phyloP scores from a whole-genome alignment of 306 rosid species.

The Hippophae rhamnoides region DNA sequence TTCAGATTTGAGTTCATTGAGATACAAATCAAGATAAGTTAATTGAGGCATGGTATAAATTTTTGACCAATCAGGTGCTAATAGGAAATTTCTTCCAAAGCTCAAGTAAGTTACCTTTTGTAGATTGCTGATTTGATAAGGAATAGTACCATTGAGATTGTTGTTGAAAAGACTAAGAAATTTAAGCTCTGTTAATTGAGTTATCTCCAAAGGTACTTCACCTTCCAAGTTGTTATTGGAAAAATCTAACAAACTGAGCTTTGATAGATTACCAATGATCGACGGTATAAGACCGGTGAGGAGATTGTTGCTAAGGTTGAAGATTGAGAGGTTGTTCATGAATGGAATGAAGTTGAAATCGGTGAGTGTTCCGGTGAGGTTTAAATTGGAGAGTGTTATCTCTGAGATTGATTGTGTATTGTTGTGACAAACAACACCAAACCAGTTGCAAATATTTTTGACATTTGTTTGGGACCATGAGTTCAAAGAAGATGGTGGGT shows the following conservation, averaged over 20 bases:
- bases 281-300: constrained; percentile 43
- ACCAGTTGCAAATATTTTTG: constrained; percentile 49
- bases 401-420: constrained; percentile 19
- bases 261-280: constrained; percentile 37
- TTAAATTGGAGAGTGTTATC: constrained; percentile 27
- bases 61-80: constrained; percentile 33
- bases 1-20: constrained; percentile 17
- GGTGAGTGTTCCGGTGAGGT: constrained; percentile 29
- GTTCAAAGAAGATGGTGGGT: constrained; percentile 18
- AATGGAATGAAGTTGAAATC: constrained; percentile 32
- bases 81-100: constrained; percentile 35
- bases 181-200: constrained; percentile 34
- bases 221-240: constrained; percentile 24
- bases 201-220: constrained; percentile 37
- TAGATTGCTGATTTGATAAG: constrained; percentile 46
- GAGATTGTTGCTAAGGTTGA: constrained; percentile 35
- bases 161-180: constrained; percentile 29
- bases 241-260: constrained; percentile 39
- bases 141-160: constrained; percentile 32
- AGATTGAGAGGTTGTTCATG: constrained; percentile 28
- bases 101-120: constrained; percentile 43
- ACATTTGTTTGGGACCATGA: constrained; percentile 50
- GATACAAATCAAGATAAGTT: constrained; percentile 25
- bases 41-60: constrained; percentile 38
- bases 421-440: constrained; percentile 39